Percentiles rank a stretch among this genome's conserved stretches.
Conservation (phyloP, 2,329 filamentous ascomycete species). For the Pseudogymnoascus sp. region DNA sequence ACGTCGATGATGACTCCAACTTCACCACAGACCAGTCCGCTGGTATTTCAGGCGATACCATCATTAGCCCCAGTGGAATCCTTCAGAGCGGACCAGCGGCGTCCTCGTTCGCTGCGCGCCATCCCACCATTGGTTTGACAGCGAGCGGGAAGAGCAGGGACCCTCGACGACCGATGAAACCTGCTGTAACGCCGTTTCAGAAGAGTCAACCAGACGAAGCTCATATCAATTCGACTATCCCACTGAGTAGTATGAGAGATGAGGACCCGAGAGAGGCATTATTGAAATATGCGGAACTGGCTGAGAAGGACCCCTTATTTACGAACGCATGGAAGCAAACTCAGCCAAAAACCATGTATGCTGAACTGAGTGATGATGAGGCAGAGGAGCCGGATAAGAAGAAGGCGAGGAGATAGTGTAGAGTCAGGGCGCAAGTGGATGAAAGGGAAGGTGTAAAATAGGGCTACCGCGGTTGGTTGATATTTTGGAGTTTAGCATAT, state of each 20-base stretch:
- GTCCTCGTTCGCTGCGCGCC: constrained; percentile 45
- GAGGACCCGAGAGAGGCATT: constrained; percentile 92
- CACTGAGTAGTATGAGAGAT: constrained; percentile 84
- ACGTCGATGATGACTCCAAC: constrained; percentile 86
- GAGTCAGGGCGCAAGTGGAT: not conserved
- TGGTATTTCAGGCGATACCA: constrained; percentile 75
- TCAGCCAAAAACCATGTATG: constrained; percentile 86
- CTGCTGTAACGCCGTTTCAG: constrained; percentile 77
- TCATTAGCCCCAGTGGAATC: constrained; percentile 59
- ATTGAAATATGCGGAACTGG: constrained; percentile 88
- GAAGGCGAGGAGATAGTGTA: not conserved
- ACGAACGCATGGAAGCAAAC: constrained; percentile 89
- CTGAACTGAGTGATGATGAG: constrained; percentile 80
- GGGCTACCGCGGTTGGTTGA: not conserved
- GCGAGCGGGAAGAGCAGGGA: constrained; percentile 70
- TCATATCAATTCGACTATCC: constrained; percentile 81
- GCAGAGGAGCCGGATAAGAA: constrained; percentile 36
- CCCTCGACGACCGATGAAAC: constrained; percentile 76
- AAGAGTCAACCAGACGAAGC: constrained; percentile 84
- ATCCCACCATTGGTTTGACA: constrained; percentile 65
- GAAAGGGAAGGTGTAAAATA: not conserved
- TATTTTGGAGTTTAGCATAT: constrained; percentile 2
- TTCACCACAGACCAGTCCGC: constrained; percentile 76
- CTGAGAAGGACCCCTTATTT: constrained; percentile 87
- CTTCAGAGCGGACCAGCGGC: constrained; percentile 39